phyloP scores from a whole-genome alignment of 1,284 basidiomycete genomes.

The Tylopilus sp. region DNA sequence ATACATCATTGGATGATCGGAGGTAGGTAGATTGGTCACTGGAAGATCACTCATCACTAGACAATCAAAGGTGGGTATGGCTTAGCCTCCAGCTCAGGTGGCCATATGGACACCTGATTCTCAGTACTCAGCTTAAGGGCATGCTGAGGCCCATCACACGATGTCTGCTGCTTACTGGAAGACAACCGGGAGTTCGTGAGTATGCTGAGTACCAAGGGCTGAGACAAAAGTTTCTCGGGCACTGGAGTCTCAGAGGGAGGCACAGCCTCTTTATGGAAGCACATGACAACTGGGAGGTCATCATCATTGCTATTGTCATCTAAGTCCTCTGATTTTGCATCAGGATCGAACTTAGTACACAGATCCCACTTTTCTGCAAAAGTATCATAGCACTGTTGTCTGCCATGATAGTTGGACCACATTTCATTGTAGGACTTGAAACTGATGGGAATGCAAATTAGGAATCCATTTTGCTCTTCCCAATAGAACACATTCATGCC shows the following conservation, averaged over 20 bases:
- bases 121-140: too few relatives aligned
- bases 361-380: conserved; percentile 4
- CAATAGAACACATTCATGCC: neutral
- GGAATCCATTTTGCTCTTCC: neutral
- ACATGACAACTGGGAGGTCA: neutral
- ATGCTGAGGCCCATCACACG: neutral
- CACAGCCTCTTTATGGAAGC: neutral
- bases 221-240: neutral
- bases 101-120: too few relatives aligned
- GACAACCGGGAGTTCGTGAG: neutral
- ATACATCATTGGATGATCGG: too few relatives aligned
- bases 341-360: neutral
- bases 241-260: neutral
- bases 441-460: neutral
- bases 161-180: neutral
- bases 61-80: too few relatives aligned
- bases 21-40: too few relatives aligned
- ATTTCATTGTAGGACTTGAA: neutral
- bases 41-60: too few relatives aligned
- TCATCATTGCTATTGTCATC: neutral
- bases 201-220: neutral
- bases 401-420: neutral
- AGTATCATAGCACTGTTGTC: neutral
- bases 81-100: too few relatives aligned
- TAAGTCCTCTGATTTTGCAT: neutral